Evolutionary conservation across 140 eudicot species (phyloP), one percentile per base, ranked within the genome.

Genomic region (Anethum foeniculum): DNA sequence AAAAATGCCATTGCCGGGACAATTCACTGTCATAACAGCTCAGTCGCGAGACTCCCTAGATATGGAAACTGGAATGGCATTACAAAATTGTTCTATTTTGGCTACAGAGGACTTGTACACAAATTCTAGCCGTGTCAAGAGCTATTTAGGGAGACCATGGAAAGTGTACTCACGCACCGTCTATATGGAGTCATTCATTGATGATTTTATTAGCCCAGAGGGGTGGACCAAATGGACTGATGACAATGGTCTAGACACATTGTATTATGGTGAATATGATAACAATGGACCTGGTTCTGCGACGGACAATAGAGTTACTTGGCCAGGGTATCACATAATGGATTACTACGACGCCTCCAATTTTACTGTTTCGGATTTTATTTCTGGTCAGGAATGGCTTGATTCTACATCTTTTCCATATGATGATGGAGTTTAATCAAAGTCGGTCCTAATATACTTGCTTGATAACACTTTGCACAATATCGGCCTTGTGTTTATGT

Each of bases 121-220:
- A 3, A 88, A 84, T 74, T 85, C 82, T 21, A 77, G 44, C 27
- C 77, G 39, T 0, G 87, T 95, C 18, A 83, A 82, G 81, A 92
- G 91, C 83, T 95, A 86, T 68, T 84, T 95, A 64, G 99, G 99
- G 28, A 82, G 98, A 85, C 99, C 99, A 4, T 92, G 98, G 98
- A 86, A 80, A 62, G 52, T 77, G 8, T 95, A 89, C 82, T 85
- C 98, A 1, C 89, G 92, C 64, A 87, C 96, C 1, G 96, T 95
- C 25, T 46, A 58, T 46, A 75, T 95, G 0, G 91, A 92, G 81
- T 95, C 98, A 1, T 92, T 85, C 75, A 93, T 95, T 23, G 97
- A 86, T 39, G 93, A 54, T 52, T 93, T 92, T 14, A 87, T 95
- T 39, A 86, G 86, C 19, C 89, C 92, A 1, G 28, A 1, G n/a